phyloP scores from a whole-genome alignment of 108 stramenopile species.

The Cyclostephanos invisitatus region DNA sequence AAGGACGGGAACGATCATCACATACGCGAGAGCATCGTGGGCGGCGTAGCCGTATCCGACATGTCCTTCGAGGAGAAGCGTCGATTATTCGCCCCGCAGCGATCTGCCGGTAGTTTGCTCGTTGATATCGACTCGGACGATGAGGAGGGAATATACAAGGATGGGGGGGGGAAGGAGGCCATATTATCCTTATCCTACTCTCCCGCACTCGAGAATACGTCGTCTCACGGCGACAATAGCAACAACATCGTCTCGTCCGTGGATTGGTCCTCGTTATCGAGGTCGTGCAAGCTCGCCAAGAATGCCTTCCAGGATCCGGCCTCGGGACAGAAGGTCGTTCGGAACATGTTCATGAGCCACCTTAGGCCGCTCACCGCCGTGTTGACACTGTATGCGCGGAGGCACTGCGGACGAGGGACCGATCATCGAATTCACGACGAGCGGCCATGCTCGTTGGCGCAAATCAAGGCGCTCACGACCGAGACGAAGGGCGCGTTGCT shows the following conservation, averaged over 20 bases:
- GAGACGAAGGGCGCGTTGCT: slow-evolving; percentile 35
- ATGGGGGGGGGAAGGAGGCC: neutral
- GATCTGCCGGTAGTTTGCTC: slow-evolving; percentile 6
- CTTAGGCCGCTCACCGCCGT: slow-evolving; percentile 15
- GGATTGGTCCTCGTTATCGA: slow-evolving; percentile 42
- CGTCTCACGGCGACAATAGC: neutral
- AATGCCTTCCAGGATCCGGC: slow-evolving; percentile 30
- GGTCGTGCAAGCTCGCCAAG: slow-evolving; percentile 46
- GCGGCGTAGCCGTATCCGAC: slow-evolving; percentile 25
- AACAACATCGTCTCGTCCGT: slow-evolving; percentile 24
- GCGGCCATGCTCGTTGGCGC: neutral
- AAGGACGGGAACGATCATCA: neutral
- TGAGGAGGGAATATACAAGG: neutral
- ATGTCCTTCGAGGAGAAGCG: slow-evolving; percentile 33
- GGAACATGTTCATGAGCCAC: slow-evolving; percentile 44
- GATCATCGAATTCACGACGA: neutral
- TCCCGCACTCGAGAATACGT: neutral
- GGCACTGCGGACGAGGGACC: neutral
- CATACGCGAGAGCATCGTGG: slow-evolving; percentile 33
- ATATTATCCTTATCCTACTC: neutral
- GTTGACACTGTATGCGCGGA: slow-evolving; percentile 17
- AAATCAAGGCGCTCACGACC: slow-evolving; percentile 18
- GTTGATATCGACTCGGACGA: slow-evolving; percentile 5
- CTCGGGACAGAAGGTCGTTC: slow-evolving; percentile 34
- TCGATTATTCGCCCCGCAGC: slow-evolving; percentile 16